Evolutionary conservation across 805 yeast genomes (phyloP).

Genomic region (Hagleromyces aurorensis): DNA sequence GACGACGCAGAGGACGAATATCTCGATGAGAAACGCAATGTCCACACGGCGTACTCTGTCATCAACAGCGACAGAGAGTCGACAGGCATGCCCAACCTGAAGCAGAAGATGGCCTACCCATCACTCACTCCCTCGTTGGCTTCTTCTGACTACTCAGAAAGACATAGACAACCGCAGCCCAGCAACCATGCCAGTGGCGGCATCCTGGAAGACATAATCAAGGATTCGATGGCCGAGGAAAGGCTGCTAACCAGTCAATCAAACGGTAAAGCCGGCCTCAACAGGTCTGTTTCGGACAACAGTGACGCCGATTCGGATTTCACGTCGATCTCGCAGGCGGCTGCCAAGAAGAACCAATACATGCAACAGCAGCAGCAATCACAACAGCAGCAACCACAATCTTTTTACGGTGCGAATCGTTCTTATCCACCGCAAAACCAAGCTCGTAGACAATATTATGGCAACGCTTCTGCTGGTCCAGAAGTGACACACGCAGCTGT

Average conservation of each 20-base stretch:
- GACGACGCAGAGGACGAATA: conserved; percentile 4
- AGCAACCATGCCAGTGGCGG: conserved; percentile 11
- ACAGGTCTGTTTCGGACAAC: conserved; percentile 7
- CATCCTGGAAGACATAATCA: conserved; percentile 22
- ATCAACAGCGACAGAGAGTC: conserved; percentile 12
- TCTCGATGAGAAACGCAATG: conserved; percentile 3
- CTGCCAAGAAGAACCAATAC: conserved; percentile 51
- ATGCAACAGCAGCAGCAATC: conserved; percentile 20
- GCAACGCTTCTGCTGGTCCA: conserved; percentile 14
- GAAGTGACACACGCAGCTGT: too few relatives aligned
- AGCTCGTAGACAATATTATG: too few relatives aligned
- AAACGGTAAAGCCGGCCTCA: conserved; percentile 11
- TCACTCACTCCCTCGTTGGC: conserved; percentile 16
- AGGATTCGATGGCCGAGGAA: conserved; percentile 10
- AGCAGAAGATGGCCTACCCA: conserved; percentile 2
- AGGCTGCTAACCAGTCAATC: too few relatives aligned
- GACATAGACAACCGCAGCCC: conserved; percentile 9
- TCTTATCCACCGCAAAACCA: too few relatives aligned
- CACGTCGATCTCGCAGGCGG: conserved; percentile 74
- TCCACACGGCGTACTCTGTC: conserved; percentile 18
- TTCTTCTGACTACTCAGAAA: conserved; percentile 18
- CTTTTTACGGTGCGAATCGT: too few relatives aligned
- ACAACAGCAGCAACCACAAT: conserved; percentile 15
- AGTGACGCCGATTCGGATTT: conserved; percentile 48
- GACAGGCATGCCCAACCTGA: background rate